A percentile compares a stretch with the other conserved stretches of the same genome.
phyloP scores from a whole-genome alignment of 2,329 filamentous ascomycete species.

The Aspergillus glaucus region DNA sequence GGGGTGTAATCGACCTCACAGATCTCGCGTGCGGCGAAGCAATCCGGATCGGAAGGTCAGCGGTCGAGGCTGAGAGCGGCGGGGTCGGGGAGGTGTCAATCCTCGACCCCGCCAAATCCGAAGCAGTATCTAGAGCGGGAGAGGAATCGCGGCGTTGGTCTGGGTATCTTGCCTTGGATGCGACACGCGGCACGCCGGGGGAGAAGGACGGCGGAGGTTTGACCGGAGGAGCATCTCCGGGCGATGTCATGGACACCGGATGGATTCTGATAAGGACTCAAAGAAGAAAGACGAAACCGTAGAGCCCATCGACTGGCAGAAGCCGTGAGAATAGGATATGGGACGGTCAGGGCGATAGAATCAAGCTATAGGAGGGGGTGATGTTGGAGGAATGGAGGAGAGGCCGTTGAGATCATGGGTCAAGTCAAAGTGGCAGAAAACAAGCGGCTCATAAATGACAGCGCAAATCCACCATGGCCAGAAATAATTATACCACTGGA shows the following conservation, averaged over 20 bases:
- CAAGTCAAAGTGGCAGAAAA: too few relatives aligned
- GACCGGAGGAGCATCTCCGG: constrained; percentile 58
- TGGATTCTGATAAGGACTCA: constrained; percentile 18
- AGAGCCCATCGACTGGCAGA: constrained; percentile 25
- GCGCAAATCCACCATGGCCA: too few relatives aligned
- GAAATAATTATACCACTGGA: too few relatives aligned
- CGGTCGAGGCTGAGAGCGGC: constrained; percentile 49
- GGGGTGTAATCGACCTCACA: constrained; percentile 50
- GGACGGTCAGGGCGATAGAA: background rate
- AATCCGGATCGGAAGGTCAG: constrained; percentile 62
- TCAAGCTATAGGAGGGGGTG: background rate
- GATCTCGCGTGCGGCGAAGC: constrained; percentile 59
- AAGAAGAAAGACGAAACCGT: constrained; percentile 12
- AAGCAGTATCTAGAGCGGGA: constrained; percentile 24
- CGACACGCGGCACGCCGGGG: constrained; percentile 54
- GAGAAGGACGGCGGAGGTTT: constrained; percentile 66
- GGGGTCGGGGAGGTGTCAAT: constrained; percentile 53
- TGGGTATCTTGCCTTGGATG: constrained; percentile 55
- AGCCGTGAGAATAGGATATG: background rate
- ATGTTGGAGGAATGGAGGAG: background rate
- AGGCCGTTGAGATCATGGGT: too few relatives aligned
- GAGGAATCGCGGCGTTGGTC: constrained; percentile 47
- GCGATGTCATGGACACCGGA: constrained; percentile 59
- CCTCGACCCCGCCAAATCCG: constrained; percentile 45
- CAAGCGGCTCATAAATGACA: too few relatives aligned